A percentile compares a stretch with the other conserved stretches of the same genome.
Conservation (phyloP, 2,329 filamentous ascomycete species). For the Colletotrichum navitas region DNA sequence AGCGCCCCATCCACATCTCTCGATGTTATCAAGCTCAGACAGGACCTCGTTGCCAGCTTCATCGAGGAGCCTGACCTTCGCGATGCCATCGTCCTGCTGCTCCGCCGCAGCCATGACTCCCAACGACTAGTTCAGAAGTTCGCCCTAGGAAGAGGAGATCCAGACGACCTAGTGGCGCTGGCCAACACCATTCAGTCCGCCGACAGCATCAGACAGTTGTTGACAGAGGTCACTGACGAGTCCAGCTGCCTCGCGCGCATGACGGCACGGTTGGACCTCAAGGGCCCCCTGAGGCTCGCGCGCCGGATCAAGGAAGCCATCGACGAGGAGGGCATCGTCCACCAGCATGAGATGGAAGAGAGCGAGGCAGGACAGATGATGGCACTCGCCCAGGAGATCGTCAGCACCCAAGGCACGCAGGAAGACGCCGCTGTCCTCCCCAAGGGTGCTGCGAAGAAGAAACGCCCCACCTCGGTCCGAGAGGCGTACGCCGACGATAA, state of each 20-base stretch:
- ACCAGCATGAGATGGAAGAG: slow-evolving; percentile 83
- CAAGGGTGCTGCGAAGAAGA: slow-evolving; percentile 61
- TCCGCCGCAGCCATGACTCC: slow-evolving; percentile 85
- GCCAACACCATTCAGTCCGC: slow-evolving; percentile 85
- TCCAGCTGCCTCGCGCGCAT: slow-evolving; percentile 59
- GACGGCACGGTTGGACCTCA: slow-evolving; percentile 72
- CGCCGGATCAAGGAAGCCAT: slow-evolving; percentile 81
- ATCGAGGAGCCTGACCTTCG: slow-evolving; percentile 75
- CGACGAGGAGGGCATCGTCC: slow-evolving; percentile 90
- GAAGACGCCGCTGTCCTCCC: slow-evolving; percentile 68
- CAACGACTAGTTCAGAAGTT: slow-evolving; percentile 95
- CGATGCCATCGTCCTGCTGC: slow-evolving; percentile 75
- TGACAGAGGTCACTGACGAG: slow-evolving; percentile 48
- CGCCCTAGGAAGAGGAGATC: slow-evolving; percentile 88
- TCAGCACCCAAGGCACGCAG: slow-evolving; percentile 73
- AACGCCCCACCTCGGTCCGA: slow-evolving; percentile 60
- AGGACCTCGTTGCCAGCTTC: slow-evolving; percentile 85
- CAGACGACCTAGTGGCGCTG: slow-evolving; percentile 88
- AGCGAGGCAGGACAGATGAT: slow-evolving; percentile 78
- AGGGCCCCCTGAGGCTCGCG: slow-evolving; percentile 76
- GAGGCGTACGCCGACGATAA: slow-evolving; percentile 72
- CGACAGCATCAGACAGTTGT: slow-evolving; percentile 69
- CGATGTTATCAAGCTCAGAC: slow-evolving; percentile 79
- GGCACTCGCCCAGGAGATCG: slow-evolving; percentile 78
- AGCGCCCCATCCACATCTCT: slow-evolving; percentile 92